Evolutionary conservation across 2,329 filamentous ascomycete genomes (phyloP).

Genomic region (Colletotrichum theobromicola): DNA sequence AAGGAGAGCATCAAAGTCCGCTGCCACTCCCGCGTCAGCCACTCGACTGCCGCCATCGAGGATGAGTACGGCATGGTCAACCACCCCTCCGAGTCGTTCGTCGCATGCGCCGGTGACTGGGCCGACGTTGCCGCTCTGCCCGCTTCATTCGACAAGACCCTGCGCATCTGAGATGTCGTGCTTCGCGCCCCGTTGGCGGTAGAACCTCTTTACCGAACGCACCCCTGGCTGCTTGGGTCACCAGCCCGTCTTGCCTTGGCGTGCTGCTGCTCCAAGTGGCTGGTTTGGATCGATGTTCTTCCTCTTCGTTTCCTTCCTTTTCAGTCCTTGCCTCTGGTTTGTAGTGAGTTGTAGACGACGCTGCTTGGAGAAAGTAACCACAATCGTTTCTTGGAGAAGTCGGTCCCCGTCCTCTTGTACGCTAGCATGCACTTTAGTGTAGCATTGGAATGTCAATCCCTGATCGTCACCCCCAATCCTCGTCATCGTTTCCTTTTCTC

Average conservation of each 20-base stretch:
- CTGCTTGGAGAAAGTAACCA: not conserved
- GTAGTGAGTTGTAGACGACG: not conserved
- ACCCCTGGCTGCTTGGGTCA: not conserved
- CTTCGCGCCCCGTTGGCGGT: not conserved
- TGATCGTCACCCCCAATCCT: not conserved
- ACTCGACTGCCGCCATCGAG: not conserved
- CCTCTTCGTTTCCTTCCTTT: not conserved
- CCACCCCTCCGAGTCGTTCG: slow-evolving; percentile 4
- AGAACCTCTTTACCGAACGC: not conserved
- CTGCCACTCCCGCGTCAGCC: not conserved
- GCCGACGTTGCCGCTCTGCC: not conserved
- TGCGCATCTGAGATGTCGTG: not conserved
- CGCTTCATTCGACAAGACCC: not conserved
- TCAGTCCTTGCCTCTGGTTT: not conserved
- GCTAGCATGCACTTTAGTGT: not conserved
- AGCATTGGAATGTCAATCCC: slow-evolving; percentile 3
- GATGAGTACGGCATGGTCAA: slow-evolving; percentile 7
- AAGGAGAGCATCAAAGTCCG: slow-evolving; percentile 13
- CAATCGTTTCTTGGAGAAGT: not conserved
- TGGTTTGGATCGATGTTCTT: not conserved
- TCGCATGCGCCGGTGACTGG: slow-evolving; percentile 11
- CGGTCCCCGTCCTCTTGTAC: not conserved
- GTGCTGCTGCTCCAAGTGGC: not conserved
- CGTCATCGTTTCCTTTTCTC: not conserved
- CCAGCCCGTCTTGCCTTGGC: not conserved